These are phyloP conservation scores for Centaurea solstitialis DNA, from an alignment of 129 eudicot species.

Conservation along the genomic window DNA sequence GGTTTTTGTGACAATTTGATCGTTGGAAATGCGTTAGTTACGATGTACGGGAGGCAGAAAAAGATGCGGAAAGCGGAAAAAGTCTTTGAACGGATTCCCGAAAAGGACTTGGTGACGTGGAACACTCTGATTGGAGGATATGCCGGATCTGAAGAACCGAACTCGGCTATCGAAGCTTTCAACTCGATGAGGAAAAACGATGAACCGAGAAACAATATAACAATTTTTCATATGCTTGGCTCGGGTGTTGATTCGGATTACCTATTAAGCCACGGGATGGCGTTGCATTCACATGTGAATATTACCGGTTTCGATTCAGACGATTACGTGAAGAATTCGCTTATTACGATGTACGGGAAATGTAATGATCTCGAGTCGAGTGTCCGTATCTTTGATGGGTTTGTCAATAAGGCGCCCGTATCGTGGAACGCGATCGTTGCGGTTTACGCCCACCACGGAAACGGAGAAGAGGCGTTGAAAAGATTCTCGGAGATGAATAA, in stretches of 20 bases:
- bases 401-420: slow-evolving; percentile 46
- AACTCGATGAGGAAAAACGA: slow-evolving; percentile 53
- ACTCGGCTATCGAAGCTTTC: slow-evolving; percentile 45
- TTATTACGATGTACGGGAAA: slow-evolving; percentile 84
- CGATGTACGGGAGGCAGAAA: slow-evolving; percentile 77
- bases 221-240: slow-evolving; percentile 65
- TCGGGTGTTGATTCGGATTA: slow-evolving; percentile 45
- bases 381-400: slow-evolving; percentile 45
- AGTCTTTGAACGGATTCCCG: slow-evolving; percentile 59
- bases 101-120: slow-evolving; percentile 81
- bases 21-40: slow-evolving; percentile 87
- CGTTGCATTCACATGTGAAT: slow-evolving; percentile 59
- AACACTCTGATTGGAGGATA: slow-evolving; percentile 81
- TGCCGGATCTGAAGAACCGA: slow-evolving; percentile 62
- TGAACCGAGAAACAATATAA: slow-evolving; percentile 58
- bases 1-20: slow-evolving; percentile 59
- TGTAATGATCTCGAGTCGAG: slow-evolving; percentile 82
- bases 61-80: slow-evolving; percentile 52
- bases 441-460: slow-evolving; percentile 69
- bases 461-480: slow-evolving; percentile 73
- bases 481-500: slow-evolving; percentile 60
- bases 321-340: slow-evolving; percentile 80
- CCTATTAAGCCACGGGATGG: slow-evolving; percentile 60
- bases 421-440: slow-evolving; percentile 84
- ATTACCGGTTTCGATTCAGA: slow-evolving; percentile 55